Conservation (phyloP, 495 filamentous ascomycete species). For the Apodospora peruviana region DNA sequence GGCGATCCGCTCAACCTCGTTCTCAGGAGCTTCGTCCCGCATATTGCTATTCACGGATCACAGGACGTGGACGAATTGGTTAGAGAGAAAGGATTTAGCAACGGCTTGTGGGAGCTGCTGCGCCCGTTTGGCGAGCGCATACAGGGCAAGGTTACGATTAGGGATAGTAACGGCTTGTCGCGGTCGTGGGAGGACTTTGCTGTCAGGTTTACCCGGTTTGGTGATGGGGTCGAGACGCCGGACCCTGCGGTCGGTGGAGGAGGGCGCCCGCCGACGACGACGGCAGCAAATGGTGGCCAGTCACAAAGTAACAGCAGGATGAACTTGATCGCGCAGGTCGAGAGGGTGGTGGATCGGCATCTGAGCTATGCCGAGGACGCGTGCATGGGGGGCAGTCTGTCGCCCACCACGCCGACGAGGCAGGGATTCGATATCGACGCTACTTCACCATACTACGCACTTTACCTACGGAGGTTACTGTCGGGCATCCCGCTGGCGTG, state of each 20-base stretch:
- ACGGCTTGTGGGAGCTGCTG: constrained; percentile 76
- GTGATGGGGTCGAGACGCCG: constrained; percentile 53
- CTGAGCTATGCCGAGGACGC: constrained; percentile 47
- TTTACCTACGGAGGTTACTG: constrained; percentile 77
- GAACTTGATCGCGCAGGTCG: constrained; percentile 31
- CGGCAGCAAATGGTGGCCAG: background rate
- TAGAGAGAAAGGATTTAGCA: constrained; percentile 75
- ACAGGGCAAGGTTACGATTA: constrained; percentile 78
- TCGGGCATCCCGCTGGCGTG: constrained; percentile 70
- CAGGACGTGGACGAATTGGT: constrained; percentile 75
- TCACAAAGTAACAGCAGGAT: background rate
- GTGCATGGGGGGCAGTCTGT: constrained; percentile 33
- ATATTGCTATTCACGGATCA: constrained; percentile 78
- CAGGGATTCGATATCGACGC: constrained; percentile 32
- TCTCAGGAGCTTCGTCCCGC: constrained; percentile 77
- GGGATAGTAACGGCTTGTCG: constrained; percentile 82
- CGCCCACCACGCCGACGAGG: constrained; percentile 29
- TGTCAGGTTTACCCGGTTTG: constrained; percentile 70
- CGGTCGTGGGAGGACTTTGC: constrained; percentile 84
- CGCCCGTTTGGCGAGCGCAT: constrained; percentile 89
- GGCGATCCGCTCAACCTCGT: constrained; percentile 68
- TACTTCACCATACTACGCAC: constrained; percentile 63
- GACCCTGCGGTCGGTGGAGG: constrained; percentile 28
- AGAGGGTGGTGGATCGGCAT: constrained; percentile 49
- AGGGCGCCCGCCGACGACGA: constrained; percentile 21